Evolutionary conservation across 345 rosid genomes (phyloP), one percentile per base, ranked within the genome.

Genomic region (Clausena lansium): DNA sequence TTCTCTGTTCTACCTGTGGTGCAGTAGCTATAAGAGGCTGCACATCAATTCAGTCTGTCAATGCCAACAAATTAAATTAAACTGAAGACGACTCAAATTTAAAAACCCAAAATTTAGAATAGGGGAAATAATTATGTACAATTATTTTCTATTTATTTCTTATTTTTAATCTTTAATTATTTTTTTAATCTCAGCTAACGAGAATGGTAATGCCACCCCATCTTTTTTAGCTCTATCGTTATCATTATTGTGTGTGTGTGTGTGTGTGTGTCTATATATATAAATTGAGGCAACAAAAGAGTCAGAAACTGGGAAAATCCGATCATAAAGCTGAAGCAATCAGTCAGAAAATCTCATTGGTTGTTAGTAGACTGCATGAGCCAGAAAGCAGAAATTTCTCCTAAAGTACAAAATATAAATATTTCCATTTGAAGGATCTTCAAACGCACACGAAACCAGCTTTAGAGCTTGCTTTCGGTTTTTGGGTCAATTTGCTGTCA

Each of bases 1-100:
- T 88, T 81, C 90, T 90, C 83, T 86, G 80, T 36, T 79, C 83
- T 75, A 81, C 67, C 57, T 78, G 88, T 76, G 90, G 90, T 71
- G 86, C 83, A 55, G 86, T 38, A 67, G 77, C 76, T 74, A 83
- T 68, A 22, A 78, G 81, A 78, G 87, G 88, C 99, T 93, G 90
- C 79, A 78, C 30, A 63, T 32, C 52, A 81, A 77, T 74, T 74
- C 38, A 69, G 25, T 67, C 41, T 75, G 74, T 72, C 63, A 76
- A 36, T 33, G 30, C 47, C 38, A 36, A 25, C 47, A 50, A 36
- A 69, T 47, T 19, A 50, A 6, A 72, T 33, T 36, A 64, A 61
- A 41, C 4, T 6, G 70, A 11, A 11, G 67, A 70, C 33, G 55
- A 24, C 32, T n/a, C 4, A 77, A 81, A 59, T 45, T 13, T 33